Conservation (phyloP, 2,329 filamentous ascomycete genomes). For the Eutypella sp. region DNA sequence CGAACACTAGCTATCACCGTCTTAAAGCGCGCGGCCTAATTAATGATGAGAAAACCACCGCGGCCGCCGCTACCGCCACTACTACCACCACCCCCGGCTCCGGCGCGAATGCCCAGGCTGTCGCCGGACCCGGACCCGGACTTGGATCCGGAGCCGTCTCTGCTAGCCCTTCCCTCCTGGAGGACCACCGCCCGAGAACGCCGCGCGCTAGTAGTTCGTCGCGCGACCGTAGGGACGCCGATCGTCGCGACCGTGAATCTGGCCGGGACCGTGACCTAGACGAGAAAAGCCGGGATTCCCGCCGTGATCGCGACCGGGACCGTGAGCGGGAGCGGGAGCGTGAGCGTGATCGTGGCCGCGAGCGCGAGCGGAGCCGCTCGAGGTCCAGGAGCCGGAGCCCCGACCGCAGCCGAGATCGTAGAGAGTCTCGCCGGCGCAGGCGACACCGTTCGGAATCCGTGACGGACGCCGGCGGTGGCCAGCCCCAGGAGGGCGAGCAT, state of each 20-base stretch:
- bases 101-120: constrained; percentile 25
- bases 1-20: constrained; percentile 72
- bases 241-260: constrained; percentile 29
- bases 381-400: constrained; percentile 31
- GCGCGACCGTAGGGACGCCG: constrained; percentile 32
- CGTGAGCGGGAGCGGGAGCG: no score
- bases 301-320: constrained; percentile 28
- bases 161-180: no score
- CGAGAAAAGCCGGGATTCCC: constrained; percentile 19
- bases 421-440: constrained; percentile 44
- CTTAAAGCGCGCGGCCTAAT: constrained; percentile 50
- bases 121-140: constrained; percentile 28
- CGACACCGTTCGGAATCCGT: constrained; percentile 50
- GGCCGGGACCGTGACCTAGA: constrained; percentile 29
- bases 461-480: constrained; percentile 41
- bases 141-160: no score
- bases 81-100: constrained; percentile 26
- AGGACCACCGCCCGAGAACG: constrained; percentile 33
- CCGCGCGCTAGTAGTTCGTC: constrained; percentile 48
- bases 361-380: constrained; percentile 25
- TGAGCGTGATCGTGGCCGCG: constrained; percentile 14
- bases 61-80: constrained; percentile 25
- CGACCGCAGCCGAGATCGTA: constrained; percentile 39
- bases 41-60: constrained; percentile 32
- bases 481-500: no score